Conservation (phyloP, 208 protist species). For the Polymyxa betae region DNA sequence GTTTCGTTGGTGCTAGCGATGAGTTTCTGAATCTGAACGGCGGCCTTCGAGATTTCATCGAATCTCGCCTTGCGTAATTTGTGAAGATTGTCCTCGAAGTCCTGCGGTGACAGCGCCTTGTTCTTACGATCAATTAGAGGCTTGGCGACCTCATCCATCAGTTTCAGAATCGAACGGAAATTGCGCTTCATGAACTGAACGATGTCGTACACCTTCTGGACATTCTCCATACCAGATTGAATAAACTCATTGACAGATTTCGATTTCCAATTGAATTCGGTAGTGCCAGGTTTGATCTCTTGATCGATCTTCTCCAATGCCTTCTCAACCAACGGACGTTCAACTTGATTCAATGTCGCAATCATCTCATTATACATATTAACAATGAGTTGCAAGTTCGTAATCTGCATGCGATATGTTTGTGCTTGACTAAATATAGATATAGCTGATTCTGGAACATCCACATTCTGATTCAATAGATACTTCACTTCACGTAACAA, state of each 20-base stretch:
- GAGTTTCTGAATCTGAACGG: constrained; percentile 25
- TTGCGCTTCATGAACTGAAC: constrained; percentile 59
- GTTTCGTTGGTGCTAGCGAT: constrained; percentile 2
- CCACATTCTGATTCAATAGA: constrained; percentile 69
- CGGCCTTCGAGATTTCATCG: constrained; percentile 23
- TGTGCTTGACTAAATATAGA: constrained; percentile 85
- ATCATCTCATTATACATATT: constrained; percentile 90
- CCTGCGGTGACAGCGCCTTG: constrained; percentile 57
- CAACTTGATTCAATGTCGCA: constrained; percentile 81
- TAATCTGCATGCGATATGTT: constrained; percentile 82
- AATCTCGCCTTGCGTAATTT: constrained; percentile 56
- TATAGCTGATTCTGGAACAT: constrained; percentile 73
- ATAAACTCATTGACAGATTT: constrained; percentile 60
- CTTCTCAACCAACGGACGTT: constrained; percentile 85
- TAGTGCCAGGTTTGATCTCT: constrained; percentile 56
- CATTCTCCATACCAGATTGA: constrained; percentile 59
- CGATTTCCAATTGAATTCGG: constrained; percentile 63
- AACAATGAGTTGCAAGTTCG: constrained; percentile 86
- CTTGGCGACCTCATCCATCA: constrained; percentile 57
- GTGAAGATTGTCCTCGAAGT: constrained; percentile 59
- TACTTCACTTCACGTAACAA: constrained; percentile 94
- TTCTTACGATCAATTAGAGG: constrained; percentile 61
- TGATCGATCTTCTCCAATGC: constrained; percentile 66
- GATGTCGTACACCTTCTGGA: constrained; percentile 61
- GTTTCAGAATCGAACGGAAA: constrained; percentile 53